Percentiles rank a stretch among this genome's conserved stretches.
Conservation (phyloP, 805 yeast species). For the Millerago galiae region DNA sequence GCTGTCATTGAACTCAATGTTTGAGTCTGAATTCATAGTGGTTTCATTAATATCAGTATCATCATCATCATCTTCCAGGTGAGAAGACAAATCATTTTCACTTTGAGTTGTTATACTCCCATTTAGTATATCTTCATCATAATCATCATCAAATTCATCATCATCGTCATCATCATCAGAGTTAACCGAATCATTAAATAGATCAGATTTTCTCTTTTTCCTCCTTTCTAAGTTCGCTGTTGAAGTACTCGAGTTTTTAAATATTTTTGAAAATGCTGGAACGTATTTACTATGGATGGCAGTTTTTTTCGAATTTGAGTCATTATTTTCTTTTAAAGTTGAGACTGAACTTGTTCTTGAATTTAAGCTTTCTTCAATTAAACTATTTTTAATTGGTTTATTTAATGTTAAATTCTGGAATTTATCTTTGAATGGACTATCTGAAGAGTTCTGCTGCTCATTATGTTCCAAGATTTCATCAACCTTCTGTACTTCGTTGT, state of each 20-base stretch:
- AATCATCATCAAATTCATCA: constrained; percentile 10
- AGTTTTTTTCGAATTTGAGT: neutral
- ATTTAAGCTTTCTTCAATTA: neutral
- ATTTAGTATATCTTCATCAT: constrained; percentile 1
- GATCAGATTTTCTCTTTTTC: neutral
- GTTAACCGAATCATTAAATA: neutral
- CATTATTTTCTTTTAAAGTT: neutral
- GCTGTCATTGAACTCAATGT: neutral
- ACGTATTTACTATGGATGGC: constrained; percentile 12
- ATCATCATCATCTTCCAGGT: neutral
- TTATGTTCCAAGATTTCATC: neutral
- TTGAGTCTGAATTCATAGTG: neutral
- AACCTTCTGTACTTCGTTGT: neutral
- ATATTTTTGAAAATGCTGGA: constrained; percentile 19
- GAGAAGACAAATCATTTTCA: constrained; percentile 4
- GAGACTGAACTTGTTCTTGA: constrained; percentile 6
- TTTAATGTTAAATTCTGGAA: neutral
- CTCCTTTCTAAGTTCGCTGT: constrained; percentile 9
- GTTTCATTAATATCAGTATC: constrained; percentile 1
- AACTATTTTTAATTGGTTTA: neutral
- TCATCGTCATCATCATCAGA: constrained; percentile 6
- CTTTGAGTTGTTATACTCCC: neutral
- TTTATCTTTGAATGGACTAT: neutral
- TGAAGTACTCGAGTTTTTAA: constrained; percentile 17
- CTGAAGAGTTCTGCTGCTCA: neutral